Percentiles rank a stretch among this genome's conserved stretches.
These are phyloP conservation scores for Nannizziopsis arthrosporioides DNA, from an alignment of 2,329 filamentous ascomycete species.

Conservation along the genomic window DNA sequence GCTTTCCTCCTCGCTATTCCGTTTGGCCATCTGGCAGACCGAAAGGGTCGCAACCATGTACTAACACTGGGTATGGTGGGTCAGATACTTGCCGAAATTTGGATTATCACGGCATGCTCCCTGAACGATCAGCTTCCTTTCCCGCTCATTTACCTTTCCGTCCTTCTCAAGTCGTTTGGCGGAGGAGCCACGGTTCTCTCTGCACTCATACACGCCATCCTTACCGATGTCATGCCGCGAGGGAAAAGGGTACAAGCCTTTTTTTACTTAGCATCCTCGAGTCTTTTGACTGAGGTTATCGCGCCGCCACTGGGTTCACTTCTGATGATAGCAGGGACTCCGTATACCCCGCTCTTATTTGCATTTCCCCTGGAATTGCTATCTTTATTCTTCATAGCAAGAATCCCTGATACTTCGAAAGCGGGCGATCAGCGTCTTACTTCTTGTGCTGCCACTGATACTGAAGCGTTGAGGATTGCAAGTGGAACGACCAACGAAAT, in stretches of 20 bases:
- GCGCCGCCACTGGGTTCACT: not conserved
- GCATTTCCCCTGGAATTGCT: slow-evolving; percentile 1
- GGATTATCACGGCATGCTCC: slow-evolving; percentile 1
- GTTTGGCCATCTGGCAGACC: slow-evolving; percentile 2
- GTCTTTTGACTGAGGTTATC: slow-evolving; percentile 1
- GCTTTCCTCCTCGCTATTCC: slow-evolving; percentile 6
- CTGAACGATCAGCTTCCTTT: not conserved
- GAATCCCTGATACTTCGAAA: slow-evolving; percentile 1
- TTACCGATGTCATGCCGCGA: slow-evolving; percentile 2
- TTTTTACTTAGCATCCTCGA: not conserved
- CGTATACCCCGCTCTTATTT: not conserved
- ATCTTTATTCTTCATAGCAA: not conserved
- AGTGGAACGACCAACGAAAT: not conserved
- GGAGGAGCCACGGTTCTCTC: slow-evolving; percentile 1
- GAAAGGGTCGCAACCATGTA: slow-evolving; percentile 1
- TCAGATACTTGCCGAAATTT: slow-evolving; percentile 2
- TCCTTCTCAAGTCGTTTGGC: not conserved
- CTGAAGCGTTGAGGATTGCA: not conserved
- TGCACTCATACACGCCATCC: not conserved
- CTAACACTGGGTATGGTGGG: not conserved
- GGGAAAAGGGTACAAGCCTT: not conserved
- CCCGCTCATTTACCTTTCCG: not conserved
- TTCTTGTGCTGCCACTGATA: not conserved
- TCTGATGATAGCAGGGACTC: not conserved
- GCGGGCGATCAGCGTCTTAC: not conserved